phyloP scores from a whole-genome alignment of 208 protist genomes.

The Crithidia expoeki region DNA sequence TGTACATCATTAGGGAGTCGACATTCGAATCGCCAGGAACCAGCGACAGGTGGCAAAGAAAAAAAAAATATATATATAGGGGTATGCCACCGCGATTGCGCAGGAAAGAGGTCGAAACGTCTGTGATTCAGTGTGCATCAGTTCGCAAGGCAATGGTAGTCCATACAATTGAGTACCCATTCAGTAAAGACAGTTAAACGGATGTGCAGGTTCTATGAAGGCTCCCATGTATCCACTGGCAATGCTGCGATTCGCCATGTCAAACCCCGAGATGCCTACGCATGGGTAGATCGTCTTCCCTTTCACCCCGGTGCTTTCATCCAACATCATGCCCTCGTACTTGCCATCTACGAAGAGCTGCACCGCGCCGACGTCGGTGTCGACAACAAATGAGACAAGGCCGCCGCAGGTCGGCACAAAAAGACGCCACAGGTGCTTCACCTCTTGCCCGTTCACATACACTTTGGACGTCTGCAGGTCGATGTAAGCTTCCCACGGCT shows the following conservation, averaged over 20 bases:
- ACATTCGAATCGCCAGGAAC: too few species aligned
- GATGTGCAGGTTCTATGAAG: conserved; percentile 40
- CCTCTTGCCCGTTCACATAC: conserved; percentile 61
- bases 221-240: conserved; percentile 53
- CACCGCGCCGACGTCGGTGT: conserved; percentile 79
- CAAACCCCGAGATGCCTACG: conserved; percentile 65
- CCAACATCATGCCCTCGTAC: conserved; percentile 79
- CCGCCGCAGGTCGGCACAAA: conserved; percentile 71
- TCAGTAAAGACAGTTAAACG: conserved; percentile 54
- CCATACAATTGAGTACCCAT: conserved; percentile 1
- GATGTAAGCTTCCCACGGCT: conserved; percentile 47
- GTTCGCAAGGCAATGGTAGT: too few species aligned
- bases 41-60: too few species aligned
- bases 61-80: too few species aligned
- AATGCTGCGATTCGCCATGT: conserved; percentile 76
- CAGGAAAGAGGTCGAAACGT: too few species aligned
- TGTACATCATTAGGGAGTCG: too few species aligned
- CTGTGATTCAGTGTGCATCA: too few species aligned
- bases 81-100: too few species aligned
- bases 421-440: conserved; percentile 76
- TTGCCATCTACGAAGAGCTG: conserved; percentile 82
- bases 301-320: conserved; percentile 48
- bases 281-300: conserved; percentile 76
- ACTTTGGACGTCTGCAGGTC: conserved; percentile 78
- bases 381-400: conserved; percentile 77